Evolutionary conservation across 1,284 basidiomycete species (phyloP).

Genomic region (Ganoderma lingzhi): DNA sequence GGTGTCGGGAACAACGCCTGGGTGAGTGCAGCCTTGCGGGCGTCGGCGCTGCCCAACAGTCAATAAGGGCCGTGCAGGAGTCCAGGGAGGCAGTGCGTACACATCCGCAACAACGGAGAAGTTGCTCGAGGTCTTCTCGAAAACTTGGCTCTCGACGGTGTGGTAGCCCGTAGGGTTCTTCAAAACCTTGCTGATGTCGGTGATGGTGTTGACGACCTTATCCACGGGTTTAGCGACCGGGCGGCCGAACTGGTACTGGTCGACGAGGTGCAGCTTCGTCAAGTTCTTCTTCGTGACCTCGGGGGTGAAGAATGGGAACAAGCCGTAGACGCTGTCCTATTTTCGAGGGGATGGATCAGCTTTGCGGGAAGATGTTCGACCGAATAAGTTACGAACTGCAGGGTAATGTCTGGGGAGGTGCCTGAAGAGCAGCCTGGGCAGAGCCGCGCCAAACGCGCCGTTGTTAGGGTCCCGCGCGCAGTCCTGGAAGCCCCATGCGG

Average conservation of each 20-base stretch:
- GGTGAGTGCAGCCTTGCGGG: slow-evolving; percentile 29
- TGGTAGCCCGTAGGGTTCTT: slow-evolving; percentile 49
- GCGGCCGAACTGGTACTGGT: slow-evolving; percentile 62
- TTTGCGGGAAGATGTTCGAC: slow-evolving; percentile 65
- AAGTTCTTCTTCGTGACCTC: slow-evolving; percentile 67
- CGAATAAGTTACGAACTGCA: slow-evolving; percentile 65
- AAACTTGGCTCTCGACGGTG: slow-evolving; percentile 31
- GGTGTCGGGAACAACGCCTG: slow-evolving; percentile 36
- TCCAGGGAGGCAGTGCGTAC: slow-evolving; percentile 21
- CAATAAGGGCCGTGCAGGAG: background rate
- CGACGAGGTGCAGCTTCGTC: slow-evolving; percentile 58
- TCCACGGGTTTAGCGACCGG: slow-evolving; percentile 48
- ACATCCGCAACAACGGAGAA: slow-evolving; percentile 26
- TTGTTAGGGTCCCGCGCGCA: slow-evolving; percentile 69
- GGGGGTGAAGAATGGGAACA: slow-evolving; percentile 87
- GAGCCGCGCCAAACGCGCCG: slow-evolving; percentile 76
- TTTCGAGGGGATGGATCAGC: slow-evolving; percentile 45
- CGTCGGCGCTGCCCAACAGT: slow-evolving; percentile 6
- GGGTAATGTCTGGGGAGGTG: slow-evolving; percentile 77
- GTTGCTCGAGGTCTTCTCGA: slow-evolving; percentile 24
- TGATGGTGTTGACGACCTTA: slow-evolving; percentile 51
- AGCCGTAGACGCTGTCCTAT: slow-evolving; percentile 75
- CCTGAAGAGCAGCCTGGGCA: slow-evolving; percentile 76
- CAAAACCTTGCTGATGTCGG: slow-evolving; percentile 52
- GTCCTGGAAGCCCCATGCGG: slow-evolving; percentile 81